Conservation (phyloP, 768 basidiomycete species). For the Rickenella mellea region DNA sequence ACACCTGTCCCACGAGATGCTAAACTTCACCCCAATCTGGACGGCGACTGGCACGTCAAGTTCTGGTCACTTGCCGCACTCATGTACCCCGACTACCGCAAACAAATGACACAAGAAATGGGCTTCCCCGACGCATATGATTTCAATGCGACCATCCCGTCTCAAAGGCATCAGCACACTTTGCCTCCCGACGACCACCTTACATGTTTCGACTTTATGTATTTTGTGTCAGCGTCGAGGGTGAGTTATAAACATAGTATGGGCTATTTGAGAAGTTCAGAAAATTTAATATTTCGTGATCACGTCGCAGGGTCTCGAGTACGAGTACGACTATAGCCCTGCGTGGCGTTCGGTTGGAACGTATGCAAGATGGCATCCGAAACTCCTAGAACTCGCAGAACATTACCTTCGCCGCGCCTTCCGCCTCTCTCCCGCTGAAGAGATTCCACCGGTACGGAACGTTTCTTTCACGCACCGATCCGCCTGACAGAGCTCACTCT, state of each 20-base stretch:
- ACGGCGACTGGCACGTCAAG: not conserved
- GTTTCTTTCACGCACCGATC: not conserved
- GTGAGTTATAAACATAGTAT: not conserved
- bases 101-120: not conserved
- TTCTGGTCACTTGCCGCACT: slow-evolving; percentile 3
- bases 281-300: not conserved
- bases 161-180: not conserved
- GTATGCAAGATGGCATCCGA: slow-evolving; percentile 39
- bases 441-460: slow-evolving; percentile 36
- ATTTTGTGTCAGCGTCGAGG: slow-evolving; percentile 6
- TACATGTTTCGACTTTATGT: slow-evolving; percentile 10
- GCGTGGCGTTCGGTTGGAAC: slow-evolving; percentile 50
- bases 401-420: slow-evolving; percentile 37
- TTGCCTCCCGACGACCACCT: slow-evolving; percentile 12
- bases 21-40: slow-evolving; percentile 4
- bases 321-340: slow-evolving; percentile 46
- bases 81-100: slow-evolving; percentile 1
- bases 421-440: slow-evolving; percentile 23
- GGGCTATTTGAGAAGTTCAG: not conserved
- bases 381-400: slow-evolving; percentile 31
- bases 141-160: not conserved
- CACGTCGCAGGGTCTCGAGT: slow-evolving; percentile 42
- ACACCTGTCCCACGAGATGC: slow-evolving; percentile 10
- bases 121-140: not conserved
- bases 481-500: not conserved